Evolutionary conservation across 1,139 yeast genomes (phyloP), one percentile per base, ranked within the genome.

Genomic region (Ogataea hybrid): DNA sequence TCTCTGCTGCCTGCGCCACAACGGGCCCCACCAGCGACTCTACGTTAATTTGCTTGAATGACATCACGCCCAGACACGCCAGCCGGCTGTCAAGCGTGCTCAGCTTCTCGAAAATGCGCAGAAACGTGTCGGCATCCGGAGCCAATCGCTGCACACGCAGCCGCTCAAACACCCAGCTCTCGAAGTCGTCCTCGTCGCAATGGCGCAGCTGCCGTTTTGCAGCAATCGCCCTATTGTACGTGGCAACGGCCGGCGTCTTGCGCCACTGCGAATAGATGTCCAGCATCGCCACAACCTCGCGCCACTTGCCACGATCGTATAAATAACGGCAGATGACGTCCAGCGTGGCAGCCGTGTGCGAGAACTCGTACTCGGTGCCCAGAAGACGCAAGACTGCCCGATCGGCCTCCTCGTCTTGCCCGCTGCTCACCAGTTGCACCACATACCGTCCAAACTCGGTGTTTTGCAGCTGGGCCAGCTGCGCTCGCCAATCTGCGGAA

Each of bases 21-120:
- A 32, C 29, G 8, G 32, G 11, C 10, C 12, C 29, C 23, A 32
- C 25, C 25, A 20, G 18, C 4, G 6, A 12, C 18, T 12, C 29
- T n/a, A 38, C 25, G 10, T 38, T 29, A 6, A 38, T 16, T 11
- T 10, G 11, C 10, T 32, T 27, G 37, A 28, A 38, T 20, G 5
- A 15, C 41, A 38, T 38, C 28, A 32, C 25, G 16, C 37, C 28
- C 32, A 38, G 18, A 27, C 32, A 32, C 11, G 37, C 41, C 21
- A 38, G 20, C n/a, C 29, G 21, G 8, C 23, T 20, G 18, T 32
- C 37, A 9, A 32, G 29, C n/a, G 18, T 21, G 10, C 20, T 23
- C 25, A 41, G 12, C 23, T 18, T 9, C 28, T 15, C 28, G 20
- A 32, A 35, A 6, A 28, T 15, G 20, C 35, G 28, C 30, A 15